These are phyloP conservation scores for Fusarium kyushuense DNA, from an alignment of 2,329 filamentous ascomycete species.

Conservation along the genomic window DNA sequence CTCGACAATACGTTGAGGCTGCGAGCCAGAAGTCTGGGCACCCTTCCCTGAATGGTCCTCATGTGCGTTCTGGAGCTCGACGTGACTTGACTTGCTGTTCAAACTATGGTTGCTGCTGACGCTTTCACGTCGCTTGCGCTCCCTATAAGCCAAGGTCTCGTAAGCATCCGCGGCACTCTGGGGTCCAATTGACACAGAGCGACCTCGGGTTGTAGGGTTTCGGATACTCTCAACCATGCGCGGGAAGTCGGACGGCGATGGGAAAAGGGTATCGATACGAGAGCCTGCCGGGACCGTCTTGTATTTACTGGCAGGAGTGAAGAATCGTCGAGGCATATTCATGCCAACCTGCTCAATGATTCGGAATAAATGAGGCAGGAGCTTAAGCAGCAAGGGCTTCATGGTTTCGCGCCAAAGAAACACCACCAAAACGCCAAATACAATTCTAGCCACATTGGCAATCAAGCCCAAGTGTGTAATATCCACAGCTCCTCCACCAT, in stretches of 20 bases:
- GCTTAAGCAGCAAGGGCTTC: conserved; percentile 83
- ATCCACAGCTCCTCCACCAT: conserved; percentile 69
- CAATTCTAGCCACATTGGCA: conserved; percentile 73
- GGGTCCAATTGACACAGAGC: conserved; percentile 89
- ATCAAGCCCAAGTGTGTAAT: conserved; percentile 74
- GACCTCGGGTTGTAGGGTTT: conserved; percentile 75
- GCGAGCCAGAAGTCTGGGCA: conserved; percentile 60
- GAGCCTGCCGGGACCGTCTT: conserved; percentile 79
- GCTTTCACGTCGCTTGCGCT: conserved; percentile 69
- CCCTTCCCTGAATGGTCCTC: conserved; percentile 55
- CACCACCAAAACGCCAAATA: conserved; percentile 84
- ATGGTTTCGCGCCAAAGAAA: conserved; percentile 91
- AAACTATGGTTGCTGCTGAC: conserved; percentile 64
- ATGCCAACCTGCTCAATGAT: conserved; percentile 83
- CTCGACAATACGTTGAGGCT: conserved; percentile 65
- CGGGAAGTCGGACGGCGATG: conserved; percentile 88
- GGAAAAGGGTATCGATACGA: conserved; percentile 85
- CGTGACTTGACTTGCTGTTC: conserved; percentile 58
- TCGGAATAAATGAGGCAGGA: conserved; percentile 88
- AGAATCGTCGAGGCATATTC: conserved; percentile 88
- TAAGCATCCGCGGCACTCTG: conserved; percentile 97
- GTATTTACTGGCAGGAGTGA: conserved; percentile 90
- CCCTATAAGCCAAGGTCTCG: conserved; percentile 91
- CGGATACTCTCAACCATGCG: conserved; percentile 84
- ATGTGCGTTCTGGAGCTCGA: conserved; percentile 56